Percentiles rank a stretch among this genome's conserved stretches.
Evolutionary conservation across 2,329 filamentous ascomycete species (phyloP).

Genomic region (Myrmaecium sp.): DNA sequence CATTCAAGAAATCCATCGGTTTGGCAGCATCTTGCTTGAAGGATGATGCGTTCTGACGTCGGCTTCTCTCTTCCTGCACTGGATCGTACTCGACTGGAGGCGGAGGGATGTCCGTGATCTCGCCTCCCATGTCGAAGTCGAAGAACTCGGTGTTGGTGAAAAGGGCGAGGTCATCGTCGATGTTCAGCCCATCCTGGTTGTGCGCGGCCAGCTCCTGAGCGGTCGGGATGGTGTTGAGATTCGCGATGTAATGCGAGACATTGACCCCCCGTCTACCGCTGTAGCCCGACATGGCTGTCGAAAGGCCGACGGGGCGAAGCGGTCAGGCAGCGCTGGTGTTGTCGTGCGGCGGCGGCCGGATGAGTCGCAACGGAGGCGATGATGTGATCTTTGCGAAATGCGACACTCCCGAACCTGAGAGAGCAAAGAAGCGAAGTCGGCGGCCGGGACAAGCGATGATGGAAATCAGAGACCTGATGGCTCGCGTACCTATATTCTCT

Average conservation of each 20-base stretch:
- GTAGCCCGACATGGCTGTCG: conserved; percentile 56
- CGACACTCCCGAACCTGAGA: no score
- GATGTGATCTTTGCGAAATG: no score
- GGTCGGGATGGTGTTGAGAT: conserved; percentile 55
- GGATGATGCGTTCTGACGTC: conserved; percentile 6
- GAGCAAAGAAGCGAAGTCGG: no score
- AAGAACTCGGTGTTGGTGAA: conserved; percentile 46
- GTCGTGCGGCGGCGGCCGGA: conserved; percentile 2
- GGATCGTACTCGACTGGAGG: conserved; percentile 14
- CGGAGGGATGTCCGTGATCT: conserved; percentile 8
- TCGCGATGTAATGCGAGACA: conserved; percentile 76
- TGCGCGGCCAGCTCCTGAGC: conserved; percentile 11
- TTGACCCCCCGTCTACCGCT: conserved; percentile 66
- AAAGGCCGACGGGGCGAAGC: not conserved
- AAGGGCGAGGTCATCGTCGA: conserved; percentile 29
- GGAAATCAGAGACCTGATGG: no score
- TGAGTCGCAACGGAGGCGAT: not conserved
- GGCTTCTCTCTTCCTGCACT: conserved; percentile 9
- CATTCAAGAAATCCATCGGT: conserved; percentile 17
- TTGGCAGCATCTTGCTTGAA: conserved; percentile 7
- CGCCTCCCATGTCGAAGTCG: conserved; percentile 40
- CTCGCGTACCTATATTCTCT: no score
- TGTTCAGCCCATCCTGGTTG: conserved; percentile 21
- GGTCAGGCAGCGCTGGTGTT: conserved; percentile 1
- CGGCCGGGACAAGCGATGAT: no score